phyloP scores from a whole-genome alignment of 768 basidiomycete genomes.

The Pulveroboletus sp. region DNA sequence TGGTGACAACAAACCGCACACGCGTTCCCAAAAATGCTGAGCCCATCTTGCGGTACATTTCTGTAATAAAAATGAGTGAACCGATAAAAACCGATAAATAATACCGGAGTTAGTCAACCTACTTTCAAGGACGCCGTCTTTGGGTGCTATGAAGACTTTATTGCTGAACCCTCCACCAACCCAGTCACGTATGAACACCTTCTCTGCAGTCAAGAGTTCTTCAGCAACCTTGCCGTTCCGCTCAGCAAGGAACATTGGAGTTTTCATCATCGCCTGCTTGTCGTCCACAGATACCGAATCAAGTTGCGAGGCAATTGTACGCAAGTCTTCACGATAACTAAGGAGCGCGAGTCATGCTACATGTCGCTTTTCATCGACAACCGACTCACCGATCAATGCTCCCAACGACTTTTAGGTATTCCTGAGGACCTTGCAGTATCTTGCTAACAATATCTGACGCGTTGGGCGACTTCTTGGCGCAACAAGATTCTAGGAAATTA shows the following conservation, averaged over 20 bases:
- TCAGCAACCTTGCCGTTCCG: background rate
- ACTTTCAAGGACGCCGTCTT: constrained; percentile 6
- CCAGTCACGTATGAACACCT: constrained; percentile 11
- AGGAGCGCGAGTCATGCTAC: no score
- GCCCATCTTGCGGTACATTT: no score
- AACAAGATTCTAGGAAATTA: no score
- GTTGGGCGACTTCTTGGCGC: no score
- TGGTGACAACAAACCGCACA: background rate
- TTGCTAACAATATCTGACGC: no score
- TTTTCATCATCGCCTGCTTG: constrained; percentile 4
- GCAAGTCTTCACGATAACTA: constrained; percentile 14
- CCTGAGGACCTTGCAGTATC: no score
- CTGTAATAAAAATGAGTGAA: background rate
- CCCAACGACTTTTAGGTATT: background rate
- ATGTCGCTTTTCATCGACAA: background rate
- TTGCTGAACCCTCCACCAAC: constrained; percentile 2
- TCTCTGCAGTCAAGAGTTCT: constrained; percentile 5
- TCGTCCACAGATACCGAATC: background rate
- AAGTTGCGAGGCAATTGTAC: constrained; percentile 6
- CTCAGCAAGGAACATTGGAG: constrained; percentile 9
- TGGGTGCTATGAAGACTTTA: constrained; percentile 1
- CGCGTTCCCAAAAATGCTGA: background rate
- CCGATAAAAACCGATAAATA: background rate
- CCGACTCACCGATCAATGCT: constrained; percentile 1
- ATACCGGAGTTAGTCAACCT: background rate